Conservation (phyloP, 1,284 basidiomycete species). For the Puccinia coronata region DNA sequence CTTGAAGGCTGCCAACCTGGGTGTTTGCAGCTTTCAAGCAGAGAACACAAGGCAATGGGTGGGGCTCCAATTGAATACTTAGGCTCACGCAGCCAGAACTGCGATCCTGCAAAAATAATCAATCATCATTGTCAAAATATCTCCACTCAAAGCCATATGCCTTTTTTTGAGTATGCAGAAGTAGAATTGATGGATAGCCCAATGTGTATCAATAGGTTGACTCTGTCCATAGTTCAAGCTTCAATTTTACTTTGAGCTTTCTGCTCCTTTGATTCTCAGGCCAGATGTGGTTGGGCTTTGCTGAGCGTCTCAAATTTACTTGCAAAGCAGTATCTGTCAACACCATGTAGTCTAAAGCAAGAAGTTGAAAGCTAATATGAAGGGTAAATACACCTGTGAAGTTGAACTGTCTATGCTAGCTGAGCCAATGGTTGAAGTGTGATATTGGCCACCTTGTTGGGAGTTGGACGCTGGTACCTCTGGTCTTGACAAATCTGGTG, state of each 20-base stretch:
- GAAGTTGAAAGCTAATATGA: no score
- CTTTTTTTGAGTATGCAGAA: slow-evolving; percentile 46
- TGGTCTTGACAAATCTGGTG: no score
- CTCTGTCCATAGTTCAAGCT: slow-evolving; percentile 33
- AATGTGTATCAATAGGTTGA: slow-evolving; percentile 20
- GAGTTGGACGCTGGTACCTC: no score
- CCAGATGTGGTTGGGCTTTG: slow-evolving; percentile 41
- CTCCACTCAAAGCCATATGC: slow-evolving; percentile 22
- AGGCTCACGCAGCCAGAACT: neutral
- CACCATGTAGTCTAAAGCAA: no score
- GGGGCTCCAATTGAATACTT: neutral
- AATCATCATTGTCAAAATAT: neutral
- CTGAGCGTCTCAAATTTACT: slow-evolving; percentile 41
- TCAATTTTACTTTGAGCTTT: slow-evolving; percentile 36
- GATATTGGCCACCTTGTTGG: no score
- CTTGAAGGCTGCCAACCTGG: neutral
- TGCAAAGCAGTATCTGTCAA: slow-evolving; percentile 13
- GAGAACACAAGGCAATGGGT: neutral
- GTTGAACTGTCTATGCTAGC: no score
- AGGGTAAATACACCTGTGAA: no score
- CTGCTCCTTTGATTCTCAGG: slow-evolving; percentile 40
- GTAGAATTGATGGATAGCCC: slow-evolving; percentile 30
- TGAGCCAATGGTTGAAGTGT: no score
- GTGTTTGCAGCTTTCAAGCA: no score
- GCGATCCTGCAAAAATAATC: neutral